Evolutionary conservation across 1,284 basidiomycete genomes (phyloP).

Genomic region (Cystobasidium pallidum): DNA sequence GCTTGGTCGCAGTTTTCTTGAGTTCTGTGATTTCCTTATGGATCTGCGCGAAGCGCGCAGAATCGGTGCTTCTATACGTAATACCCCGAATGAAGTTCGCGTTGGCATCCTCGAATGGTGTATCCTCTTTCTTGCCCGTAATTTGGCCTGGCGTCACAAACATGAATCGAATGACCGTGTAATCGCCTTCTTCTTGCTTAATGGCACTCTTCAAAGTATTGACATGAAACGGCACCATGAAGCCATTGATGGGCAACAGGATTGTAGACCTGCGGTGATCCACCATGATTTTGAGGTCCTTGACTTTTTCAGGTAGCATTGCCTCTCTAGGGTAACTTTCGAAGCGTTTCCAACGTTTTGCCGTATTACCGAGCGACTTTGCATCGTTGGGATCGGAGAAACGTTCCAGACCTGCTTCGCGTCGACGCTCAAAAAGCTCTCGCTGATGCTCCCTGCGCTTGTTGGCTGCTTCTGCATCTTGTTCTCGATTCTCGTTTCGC

Average conservation of each 20-base stretch:
- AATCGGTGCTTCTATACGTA: conserved; percentile 88
- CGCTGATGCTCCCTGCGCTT: conserved; percentile 84
- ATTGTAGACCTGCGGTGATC: conserved; percentile 89
- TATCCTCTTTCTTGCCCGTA: conserved; percentile 98
- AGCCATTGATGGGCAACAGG: conserved; percentile 90
- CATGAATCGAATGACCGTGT: conserved; percentile 93
- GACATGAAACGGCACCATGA: conserved; percentile 96
- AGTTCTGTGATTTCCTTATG: conserved; percentile 91
- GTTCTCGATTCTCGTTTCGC: conserved; percentile 74
- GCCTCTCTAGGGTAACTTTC: conserved; percentile 96
- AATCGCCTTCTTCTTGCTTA: conserved; percentile 96
- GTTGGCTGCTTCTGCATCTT: conserved; percentile 68
- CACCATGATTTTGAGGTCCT: conserved; percentile 81
- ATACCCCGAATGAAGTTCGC: conserved; percentile 95
- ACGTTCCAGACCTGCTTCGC: conserved; percentile 78
- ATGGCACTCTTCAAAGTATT: conserved; percentile 97
- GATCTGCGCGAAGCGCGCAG: conserved; percentile 83
- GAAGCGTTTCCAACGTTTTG: conserved; percentile 89
- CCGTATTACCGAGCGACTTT: conserved; percentile 63
- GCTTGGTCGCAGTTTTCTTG: conserved; percentile 95
- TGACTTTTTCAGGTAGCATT: conserved; percentile 78
- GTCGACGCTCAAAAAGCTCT: conserved; percentile 77
- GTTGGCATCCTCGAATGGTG: conserved; percentile 96
- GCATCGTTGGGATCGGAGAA: conserved; percentile 69
- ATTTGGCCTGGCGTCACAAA: conserved; percentile 98